A percentile compares a stretch with the other conserved stretches of the same genome.
Evolutionary conservation across 2,329 filamentous ascomycete genomes (phyloP).

Genomic region (Ceratocystis papillata): DNA sequence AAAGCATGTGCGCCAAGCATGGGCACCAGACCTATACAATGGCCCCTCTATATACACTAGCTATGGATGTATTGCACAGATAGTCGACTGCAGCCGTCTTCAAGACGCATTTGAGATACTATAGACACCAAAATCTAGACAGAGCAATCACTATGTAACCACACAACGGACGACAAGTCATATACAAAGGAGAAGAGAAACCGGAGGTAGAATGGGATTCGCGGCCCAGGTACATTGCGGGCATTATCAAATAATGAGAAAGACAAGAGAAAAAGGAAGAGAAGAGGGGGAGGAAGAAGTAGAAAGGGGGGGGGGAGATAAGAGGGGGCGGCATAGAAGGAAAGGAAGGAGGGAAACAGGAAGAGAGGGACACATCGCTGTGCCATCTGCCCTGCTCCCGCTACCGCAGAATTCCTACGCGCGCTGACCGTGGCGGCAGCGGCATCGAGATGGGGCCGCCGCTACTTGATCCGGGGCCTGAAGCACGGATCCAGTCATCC

Average conservation of each 20-base stretch:
- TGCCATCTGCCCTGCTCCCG: not conserved
- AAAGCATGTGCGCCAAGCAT: not conserved
- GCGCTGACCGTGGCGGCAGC: not conserved
- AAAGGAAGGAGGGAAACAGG: too few species aligned
- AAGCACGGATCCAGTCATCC: constrained; percentile 70
- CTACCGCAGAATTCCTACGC: not conserved
- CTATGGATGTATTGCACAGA: too few species aligned
- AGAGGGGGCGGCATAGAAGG: too few species aligned
- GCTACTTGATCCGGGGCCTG: constrained; percentile 31
- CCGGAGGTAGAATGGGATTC: not conserved
- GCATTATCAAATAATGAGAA: not conserved
- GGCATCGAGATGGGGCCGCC: not conserved
- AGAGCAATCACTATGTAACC: not conserved
- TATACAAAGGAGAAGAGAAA: not conserved
- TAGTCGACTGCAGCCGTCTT: too few species aligned
- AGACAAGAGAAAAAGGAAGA: not conserved
- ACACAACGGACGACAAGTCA: not conserved
- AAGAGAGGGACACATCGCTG: not conserved
- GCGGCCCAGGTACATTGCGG: not conserved
- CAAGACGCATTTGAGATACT: too few species aligned
- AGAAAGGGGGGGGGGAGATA: too few species aligned
- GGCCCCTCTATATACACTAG: too few species aligned
- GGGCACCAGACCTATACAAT: too few species aligned
- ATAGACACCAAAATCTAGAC: too few species aligned
- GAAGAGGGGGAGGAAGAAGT: too few species aligned